A percentile compares a stretch with the other conserved stretches of the same genome.
These are phyloP conservation scores for Cladophialophora chaetospira DNA, from an alignment of 2,329 filamentous ascomycete species.

Conservation along the genomic window DNA sequence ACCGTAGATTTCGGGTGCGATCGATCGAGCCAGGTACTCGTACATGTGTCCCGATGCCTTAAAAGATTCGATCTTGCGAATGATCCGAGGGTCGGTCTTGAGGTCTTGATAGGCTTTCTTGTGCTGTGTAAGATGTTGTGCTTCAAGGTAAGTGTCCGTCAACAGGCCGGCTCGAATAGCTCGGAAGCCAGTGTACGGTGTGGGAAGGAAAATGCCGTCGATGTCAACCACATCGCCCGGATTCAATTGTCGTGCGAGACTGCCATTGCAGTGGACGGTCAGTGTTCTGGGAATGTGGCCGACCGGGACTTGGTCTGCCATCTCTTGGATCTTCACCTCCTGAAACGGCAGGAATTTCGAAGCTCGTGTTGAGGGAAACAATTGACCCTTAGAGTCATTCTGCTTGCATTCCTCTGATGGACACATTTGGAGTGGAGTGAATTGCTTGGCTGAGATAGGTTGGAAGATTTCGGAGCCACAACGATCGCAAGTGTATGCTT, in stretches of 20 bases:
- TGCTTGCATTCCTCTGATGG: conserved; percentile 85
- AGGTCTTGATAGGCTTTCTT: conserved; percentile 98
- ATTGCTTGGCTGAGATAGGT: conserved; percentile 87
- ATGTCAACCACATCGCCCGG: conserved; percentile 94
- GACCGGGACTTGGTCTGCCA: conserved; percentile 98
- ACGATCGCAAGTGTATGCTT: conserved; percentile 94
- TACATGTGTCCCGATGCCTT: conserved; percentile 88
- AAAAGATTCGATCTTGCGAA: conserved; percentile 82
- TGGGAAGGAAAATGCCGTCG: conserved; percentile 92
- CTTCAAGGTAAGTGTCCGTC: conserved; percentile 95
- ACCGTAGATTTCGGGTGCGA: conserved; percentile 95
- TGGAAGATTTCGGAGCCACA: conserved; percentile 98
- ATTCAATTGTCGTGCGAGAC: conserved; percentile 80
- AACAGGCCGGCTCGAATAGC: conserved; percentile 94
- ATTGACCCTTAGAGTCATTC: conserved; percentile 90
- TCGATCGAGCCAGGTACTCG: conserved; percentile 91
- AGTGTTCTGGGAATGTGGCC: conserved; percentile 93
- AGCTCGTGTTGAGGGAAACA: conserved; percentile 91
- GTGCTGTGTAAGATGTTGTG: conserved; percentile 90
- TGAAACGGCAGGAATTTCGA: conserved; percentile 98
- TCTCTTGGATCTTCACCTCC: conserved; percentile 97
- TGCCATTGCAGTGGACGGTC: conserved; percentile 86
- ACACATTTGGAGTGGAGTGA: conserved; percentile 81
- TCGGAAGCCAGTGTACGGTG: conserved; percentile 98
- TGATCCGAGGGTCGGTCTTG: conserved; percentile 74